Base-by-base conservation (phyloP, 2,329 filamentous ascomycete genomes). In the Geosmithia putterillii region DNA sequence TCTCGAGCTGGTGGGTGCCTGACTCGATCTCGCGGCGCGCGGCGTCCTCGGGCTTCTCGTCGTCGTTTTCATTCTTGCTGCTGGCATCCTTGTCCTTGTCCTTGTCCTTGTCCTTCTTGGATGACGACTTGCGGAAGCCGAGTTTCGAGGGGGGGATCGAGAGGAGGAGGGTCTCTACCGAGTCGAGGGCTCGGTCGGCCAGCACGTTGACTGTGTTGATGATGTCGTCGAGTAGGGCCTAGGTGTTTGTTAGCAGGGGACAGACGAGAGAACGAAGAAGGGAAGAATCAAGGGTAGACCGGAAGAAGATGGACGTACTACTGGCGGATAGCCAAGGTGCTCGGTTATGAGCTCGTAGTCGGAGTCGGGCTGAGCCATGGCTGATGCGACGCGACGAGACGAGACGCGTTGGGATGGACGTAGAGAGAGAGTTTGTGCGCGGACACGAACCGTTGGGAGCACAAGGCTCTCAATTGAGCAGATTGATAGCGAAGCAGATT, bases 161-260 rank as follows among this genome's bases (percentile, higher is more conserved):
- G 41, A 86, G 70, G 18, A 98, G 79, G 1, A 86, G 86, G 44
- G 79, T 77, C 63, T 96, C 92, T 50, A 96, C 80, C 47, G 84
- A 86, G 55, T 86, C 86, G 55, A 95, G 81, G 43, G 87, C 89
- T 60, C 83, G 83, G 64, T 94, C 92, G 55, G 92, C 83, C 54
- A 95, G 77, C 56, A 90, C 86, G 68, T 96, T 98, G 62, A 95
- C 80, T 44, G 83, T 85, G 70, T 96, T 95, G 68, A 96, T 95
- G 54, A 96, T 89, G 65, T 96, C 90, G 76, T 98, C 92, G 57
- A 98, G 83, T 37, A 98, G 78, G 47, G 85, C 85, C 89, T 95
- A 22, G 23, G 17, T 44, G 45, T 44, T 45, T 25, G 37, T 45
- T 44, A 38, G 38, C 22, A 7, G 40, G 44, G 25, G 46, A 32